Evolutionary conservation across 176 grass and related monocot species (phyloP), one percentile per base, ranked within the genome.

Genomic region (Cenchrus americanus): DNA sequence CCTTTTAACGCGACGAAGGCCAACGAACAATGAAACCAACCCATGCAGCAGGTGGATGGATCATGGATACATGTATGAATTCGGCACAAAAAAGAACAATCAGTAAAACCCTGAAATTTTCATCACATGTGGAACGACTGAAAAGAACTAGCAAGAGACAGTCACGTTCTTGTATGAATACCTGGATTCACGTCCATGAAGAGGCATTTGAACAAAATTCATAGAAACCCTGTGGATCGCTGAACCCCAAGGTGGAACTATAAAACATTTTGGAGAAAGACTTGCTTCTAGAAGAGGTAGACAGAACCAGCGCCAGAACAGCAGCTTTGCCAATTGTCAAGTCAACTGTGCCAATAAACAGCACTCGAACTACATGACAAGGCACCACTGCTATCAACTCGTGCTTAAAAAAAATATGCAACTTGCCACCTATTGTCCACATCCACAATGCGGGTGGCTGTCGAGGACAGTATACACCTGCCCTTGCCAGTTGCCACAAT

Each of bases 1-100:
- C 76, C 62, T 88, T 75, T 44, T 85, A 75, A 80, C 62, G 41
- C 8, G 10, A 82, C 7, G 66, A 67, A 86, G 71, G 60, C 34
- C 34, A 37, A 44, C 10, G 30, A 78, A 51, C 40, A n/a, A 83
- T 30, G 61, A 52, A 83, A 74, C 72, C 80, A 72, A 32, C 66
- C 73, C 46, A 21, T 49, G 61, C 58, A 59, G 7, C 23, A 76
- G 62, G 2, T 26, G 24, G 14, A 24, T 59, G 34, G 34, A 62
- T 5, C 27, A 30, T 30, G 27, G 27, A 30, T 30, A 30, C 27
- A 62, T 37, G 4, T 37, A 37, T 37, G 60, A 23, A 62, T 18
- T 26, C n/a, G 76, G 8, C 65, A 10, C 40, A 18, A 37, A 14
- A 21, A 24, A 71, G 4, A 46, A 50, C 18, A 9, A 5, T 3